Conservation (phyloP, 495 filamentous ascomycete genomes). For the Penicillium canariense region DNA sequence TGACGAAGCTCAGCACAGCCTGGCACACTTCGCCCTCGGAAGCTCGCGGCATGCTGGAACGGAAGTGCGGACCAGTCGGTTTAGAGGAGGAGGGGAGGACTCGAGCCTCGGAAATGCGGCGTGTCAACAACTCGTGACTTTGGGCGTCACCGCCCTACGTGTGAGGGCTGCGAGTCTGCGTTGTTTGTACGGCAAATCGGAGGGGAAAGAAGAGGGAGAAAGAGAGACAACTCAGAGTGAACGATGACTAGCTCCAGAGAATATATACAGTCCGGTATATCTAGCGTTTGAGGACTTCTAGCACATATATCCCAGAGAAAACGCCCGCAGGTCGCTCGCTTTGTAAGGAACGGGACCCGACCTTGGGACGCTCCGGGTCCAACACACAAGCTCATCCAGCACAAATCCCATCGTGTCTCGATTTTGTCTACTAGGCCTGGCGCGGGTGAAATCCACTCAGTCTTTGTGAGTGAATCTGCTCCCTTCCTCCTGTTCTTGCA, state of each 20-base stretch:
- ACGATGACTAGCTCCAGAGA: not conserved
- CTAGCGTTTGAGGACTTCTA: not conserved
- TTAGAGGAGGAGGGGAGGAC: not conserved
- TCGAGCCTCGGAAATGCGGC: conserved; percentile 9
- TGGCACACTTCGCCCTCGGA: conserved; percentile 49
- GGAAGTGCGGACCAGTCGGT: not conserved
- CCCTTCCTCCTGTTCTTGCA: not conserved
- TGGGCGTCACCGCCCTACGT: conserved; percentile 32
- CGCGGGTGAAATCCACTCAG: conserved; percentile 29
- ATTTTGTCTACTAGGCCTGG: conserved; percentile 29
- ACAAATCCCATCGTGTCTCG: conserved; percentile 35
- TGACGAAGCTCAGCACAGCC: conserved; percentile 69
- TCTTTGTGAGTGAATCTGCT: conserved; percentile 32
- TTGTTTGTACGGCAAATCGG: not conserved
- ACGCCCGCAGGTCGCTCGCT: conserved; percentile 7
- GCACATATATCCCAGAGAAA: not conserved
- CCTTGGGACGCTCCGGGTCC: conserved; percentile 24
- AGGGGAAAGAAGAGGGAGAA: not conserved
- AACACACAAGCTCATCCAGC: conserved; percentile 14
- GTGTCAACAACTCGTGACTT: conserved; percentile 34
- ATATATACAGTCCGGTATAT: not conserved
- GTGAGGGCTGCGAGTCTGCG: not conserved
- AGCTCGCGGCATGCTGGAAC: conserved; percentile 2
- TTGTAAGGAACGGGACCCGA: conserved; percentile 31
- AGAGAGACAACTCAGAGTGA: not conserved